A percentile compares a stretch with the other conserved stretches of the same genome.
These are phyloP conservation scores for Rhazya stricta DNA, from an alignment of 257 asterid genomes.

Conservation along the genomic window DNA sequence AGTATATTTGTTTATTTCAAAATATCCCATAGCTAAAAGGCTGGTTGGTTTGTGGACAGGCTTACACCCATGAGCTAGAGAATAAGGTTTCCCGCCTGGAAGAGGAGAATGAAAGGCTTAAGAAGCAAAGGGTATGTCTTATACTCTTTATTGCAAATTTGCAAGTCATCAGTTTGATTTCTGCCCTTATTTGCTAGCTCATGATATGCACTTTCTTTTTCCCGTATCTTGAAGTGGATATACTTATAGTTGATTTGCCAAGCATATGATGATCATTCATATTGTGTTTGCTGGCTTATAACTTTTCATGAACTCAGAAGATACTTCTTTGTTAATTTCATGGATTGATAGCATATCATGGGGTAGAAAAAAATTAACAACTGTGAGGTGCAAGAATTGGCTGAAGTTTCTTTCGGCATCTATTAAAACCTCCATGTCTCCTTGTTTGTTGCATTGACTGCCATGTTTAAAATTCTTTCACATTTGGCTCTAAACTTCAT, in stretches of 20 bases:
- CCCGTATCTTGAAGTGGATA: no score
- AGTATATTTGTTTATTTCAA: neutral
- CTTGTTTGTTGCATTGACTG: neutral
- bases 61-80: slow-evolving; percentile 93
- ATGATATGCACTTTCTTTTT: neutral
- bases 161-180: slow-evolving; percentile 7
- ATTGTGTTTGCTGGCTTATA: neutral
- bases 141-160: neutral
- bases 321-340: neutral
- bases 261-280: neutral
- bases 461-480: neutral
- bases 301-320: neutral
- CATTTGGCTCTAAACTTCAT: neutral
- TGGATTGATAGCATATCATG: neutral
- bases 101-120: slow-evolving; percentile 88
- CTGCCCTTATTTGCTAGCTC: neutral
- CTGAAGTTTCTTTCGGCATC: neutral
- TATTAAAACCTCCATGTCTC: neutral
- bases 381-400: neutral
- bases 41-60: slow-evolving; percentile 41
- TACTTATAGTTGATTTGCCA: neutral
- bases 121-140: slow-evolving; percentile 59
- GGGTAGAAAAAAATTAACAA: neutral
- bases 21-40: slow-evolving; percentile 1
- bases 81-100: slow-evolving; percentile 79